These are phyloP conservation scores for Smallanthus sonchifolius DNA, from an alignment of 129 eudicot genomes.

Conservation along the genomic window DNA sequence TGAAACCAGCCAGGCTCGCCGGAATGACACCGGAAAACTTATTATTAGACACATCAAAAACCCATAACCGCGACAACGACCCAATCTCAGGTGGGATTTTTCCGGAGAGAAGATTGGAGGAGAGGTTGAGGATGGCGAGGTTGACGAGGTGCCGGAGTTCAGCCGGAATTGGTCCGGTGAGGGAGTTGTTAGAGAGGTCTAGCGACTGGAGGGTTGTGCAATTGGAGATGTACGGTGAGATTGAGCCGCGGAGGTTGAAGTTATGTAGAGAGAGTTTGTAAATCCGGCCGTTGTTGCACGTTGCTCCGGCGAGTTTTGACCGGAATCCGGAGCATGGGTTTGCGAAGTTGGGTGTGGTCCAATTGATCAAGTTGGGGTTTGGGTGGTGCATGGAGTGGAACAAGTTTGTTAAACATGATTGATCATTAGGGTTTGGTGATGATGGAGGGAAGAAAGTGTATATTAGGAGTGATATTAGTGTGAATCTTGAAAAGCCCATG, in stretches of 20 bases:
- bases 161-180: conserved; percentile 49
- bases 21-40: too few species aligned
- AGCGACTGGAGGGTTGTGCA: conserved; percentile 51
- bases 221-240: conserved; percentile 39
- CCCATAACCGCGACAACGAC: too few species aligned
- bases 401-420: conserved; percentile 31
- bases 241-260: conserved; percentile 25
- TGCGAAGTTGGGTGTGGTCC: conserved; percentile 30
- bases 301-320: conserved; percentile 39
- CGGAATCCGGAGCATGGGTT: conserved; percentile 39
- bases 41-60: too few species aligned
- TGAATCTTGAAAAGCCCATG: neutral
- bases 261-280: conserved; percentile 40
- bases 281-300: conserved; percentile 49
- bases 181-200: conserved; percentile 59
- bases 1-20: too few species aligned
- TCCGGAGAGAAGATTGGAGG: too few species aligned
- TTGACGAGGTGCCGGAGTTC: conserved; percentile 39
- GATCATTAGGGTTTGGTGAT: conserved; percentile 32
- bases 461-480: neutral
- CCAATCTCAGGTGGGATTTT: too few species aligned
- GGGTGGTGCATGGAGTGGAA: conserved; percentile 35
- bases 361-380: conserved; percentile 23
- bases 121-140: conserved; percentile 33
- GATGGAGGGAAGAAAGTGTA: conserved; percentile 13